These are phyloP conservation scores for Chrysanthemum makinoi DNA, from an alignment of 129 eudicot species.

Conservation along the genomic window DNA sequence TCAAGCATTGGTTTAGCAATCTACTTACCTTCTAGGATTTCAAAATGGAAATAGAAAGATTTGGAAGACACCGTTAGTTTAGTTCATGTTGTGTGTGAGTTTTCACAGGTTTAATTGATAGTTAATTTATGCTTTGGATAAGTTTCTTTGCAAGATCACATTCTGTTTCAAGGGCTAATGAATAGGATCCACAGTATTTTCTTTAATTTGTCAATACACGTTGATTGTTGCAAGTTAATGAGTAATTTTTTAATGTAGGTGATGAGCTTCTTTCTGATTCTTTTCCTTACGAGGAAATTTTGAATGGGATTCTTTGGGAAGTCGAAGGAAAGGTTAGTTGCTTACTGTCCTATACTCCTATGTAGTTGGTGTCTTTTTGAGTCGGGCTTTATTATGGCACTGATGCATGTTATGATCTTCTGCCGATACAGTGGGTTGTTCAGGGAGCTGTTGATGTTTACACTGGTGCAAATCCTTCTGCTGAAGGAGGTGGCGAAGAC, in stretches of 20 bases:
- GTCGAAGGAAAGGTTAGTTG: constrained; percentile 61
- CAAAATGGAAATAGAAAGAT: too few species aligned
- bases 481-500: constrained; percentile 72
- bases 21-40: too few species aligned
- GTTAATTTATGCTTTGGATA: too few species aligned
- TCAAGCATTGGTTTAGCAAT: too few species aligned
- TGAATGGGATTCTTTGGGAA: constrained; percentile 67
- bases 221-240: too few species aligned
- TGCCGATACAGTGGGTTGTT: constrained; percentile 59
- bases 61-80: too few species aligned
- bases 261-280: constrained; percentile 85
- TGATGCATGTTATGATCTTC: neutral
- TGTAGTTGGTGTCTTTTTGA: neutral
- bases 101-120: too few species aligned
- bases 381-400: neutral
- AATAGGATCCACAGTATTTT: too few species aligned
- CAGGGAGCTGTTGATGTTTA: constrained; percentile 69
- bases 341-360: neutral
- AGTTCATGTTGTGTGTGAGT: too few species aligned
- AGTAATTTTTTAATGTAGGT: constrained; percentile 27
- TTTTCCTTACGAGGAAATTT: constrained; percentile 56
- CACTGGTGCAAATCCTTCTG: constrained; percentile 76
- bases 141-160: too few species aligned
- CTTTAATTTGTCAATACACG: too few species aligned
- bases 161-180: too few species aligned